Conservation (phyloP, 495 filamentous ascomycete species). For the Aspergillus wentii region DNA sequence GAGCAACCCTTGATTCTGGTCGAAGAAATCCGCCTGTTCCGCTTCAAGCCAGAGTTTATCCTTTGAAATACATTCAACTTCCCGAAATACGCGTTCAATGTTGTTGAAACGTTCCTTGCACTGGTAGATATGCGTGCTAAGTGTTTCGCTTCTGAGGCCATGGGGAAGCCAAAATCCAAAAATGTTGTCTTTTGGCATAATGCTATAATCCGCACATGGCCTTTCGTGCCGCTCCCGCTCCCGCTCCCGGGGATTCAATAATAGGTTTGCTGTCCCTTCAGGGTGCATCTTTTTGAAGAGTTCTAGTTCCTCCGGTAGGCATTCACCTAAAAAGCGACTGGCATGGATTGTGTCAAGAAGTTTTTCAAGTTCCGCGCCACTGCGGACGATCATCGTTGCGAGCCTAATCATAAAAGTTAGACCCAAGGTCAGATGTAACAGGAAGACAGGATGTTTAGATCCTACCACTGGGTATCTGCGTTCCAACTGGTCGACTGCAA, state of each 20-base stretch:
- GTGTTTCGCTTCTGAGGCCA: neutral
- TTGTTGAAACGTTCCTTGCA: conserved; percentile 1
- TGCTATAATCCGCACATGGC: neutral
- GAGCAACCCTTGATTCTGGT: neutral
- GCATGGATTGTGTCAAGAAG: neutral
- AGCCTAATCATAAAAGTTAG: conserved; percentile 1
- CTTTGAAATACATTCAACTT: conserved; percentile 1
- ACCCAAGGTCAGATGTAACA: neutral
- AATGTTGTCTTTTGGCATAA: neutral
- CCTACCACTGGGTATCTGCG: conserved; percentile 1
- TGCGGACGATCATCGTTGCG: conserved; percentile 1
- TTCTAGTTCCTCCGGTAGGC: neutral
- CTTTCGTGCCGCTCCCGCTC: neutral
- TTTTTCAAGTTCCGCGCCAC: neutral
- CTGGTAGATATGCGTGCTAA: neutral
- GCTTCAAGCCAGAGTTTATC: conserved; percentile 1
- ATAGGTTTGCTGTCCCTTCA: neutral
- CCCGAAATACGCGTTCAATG: conserved; percentile 1
- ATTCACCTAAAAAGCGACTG: neutral
- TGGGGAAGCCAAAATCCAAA: conserved; percentile 8
- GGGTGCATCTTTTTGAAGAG: neutral
- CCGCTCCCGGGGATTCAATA: neutral
- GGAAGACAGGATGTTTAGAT: neutral
- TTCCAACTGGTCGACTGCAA: neutral
- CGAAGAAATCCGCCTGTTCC: neutral